Conservation (phyloP, 1,284 basidiomycete genomes). For the Cryptococcus sp. region DNA sequence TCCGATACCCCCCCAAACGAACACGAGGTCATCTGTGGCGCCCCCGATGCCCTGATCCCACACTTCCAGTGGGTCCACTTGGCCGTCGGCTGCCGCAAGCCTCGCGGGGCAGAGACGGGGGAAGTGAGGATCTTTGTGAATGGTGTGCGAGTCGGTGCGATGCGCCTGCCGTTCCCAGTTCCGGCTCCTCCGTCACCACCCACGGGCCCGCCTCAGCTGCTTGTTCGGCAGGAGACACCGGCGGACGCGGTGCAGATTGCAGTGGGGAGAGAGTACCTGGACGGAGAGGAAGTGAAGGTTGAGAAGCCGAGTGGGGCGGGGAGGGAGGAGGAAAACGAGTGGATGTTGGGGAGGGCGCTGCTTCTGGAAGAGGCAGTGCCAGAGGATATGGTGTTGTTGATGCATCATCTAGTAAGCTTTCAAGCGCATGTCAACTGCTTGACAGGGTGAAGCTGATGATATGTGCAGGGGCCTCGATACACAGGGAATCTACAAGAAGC, state of each 20-base stretch:
- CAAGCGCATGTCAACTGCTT: background rate
- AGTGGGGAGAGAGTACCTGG: constrained; percentile 20
- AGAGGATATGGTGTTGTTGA: constrained; percentile 45
- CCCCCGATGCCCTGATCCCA: constrained; percentile 44
- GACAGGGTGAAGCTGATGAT: constrained; percentile 16
- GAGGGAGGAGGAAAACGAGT: constrained; percentile 44
- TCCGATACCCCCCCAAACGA: constrained; percentile 11
- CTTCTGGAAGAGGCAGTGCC: constrained; percentile 45
- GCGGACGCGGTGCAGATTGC: constrained; percentile 26
- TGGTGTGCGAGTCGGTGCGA: constrained; percentile 38
- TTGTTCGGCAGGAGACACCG: constrained; percentile 9
- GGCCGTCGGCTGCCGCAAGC: constrained; percentile 37
- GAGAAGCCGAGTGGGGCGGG: constrained; percentile 13
- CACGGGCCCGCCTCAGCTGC: constrained; percentile 15
- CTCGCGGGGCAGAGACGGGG: constrained; percentile 24
- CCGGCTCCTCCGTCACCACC: constrained; percentile 9
- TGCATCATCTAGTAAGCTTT: constrained; percentile 44
- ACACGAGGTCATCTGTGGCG: constrained; percentile 39
- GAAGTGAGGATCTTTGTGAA: constrained; percentile 44
- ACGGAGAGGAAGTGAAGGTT: constrained; percentile 5
- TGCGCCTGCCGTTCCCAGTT: constrained; percentile 38
- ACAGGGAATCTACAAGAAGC: constrained; percentile 48
- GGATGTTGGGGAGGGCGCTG: constrained; percentile 41
- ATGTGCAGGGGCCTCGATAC: constrained; percentile 45
- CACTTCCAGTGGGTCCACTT: constrained; percentile 49